Base-by-base conservation (phyloP, 331 rosid genomes). In the Phaseolus coccineus region DNA sequence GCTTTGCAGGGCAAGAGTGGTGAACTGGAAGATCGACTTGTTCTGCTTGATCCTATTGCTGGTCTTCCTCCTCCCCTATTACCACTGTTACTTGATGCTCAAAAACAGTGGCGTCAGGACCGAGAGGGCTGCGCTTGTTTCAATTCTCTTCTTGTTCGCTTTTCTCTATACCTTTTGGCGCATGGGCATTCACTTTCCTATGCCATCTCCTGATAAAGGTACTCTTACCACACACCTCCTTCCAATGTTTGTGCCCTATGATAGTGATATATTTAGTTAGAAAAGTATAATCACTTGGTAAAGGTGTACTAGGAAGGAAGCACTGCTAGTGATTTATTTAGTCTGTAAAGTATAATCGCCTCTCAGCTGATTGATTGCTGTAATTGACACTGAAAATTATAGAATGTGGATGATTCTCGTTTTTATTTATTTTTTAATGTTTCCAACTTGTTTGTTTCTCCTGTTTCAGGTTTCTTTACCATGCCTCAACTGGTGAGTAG, bases 121-220 rank as follows among this genome's bases (percentile, higher is more conserved):
- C 63, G 93, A 92, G 57, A 88, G 98, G 71, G 98, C 99, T 81
- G 90, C 94, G 25, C 87, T 90, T 71, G 99, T 93, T 27, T 93
- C 98, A 30, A 50, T 81, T 73, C 67, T 93, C 69, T 95, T 95
- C 84, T 78, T 95, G 85, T 70, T 93, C 46, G 97, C 94, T 8
- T 95, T 93, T 85, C 97, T 95, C 35, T 95, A 93, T 69, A 96
- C 85, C 4, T 95, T 95, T 79, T 93, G 99, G 99, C 91, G 98
- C 3, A 93, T 93, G 97, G 99, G 99, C 16, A 89, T 95, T 86
- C 99, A 95, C 88, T 95, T 95, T 74, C 99, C 99, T 0, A 95
- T 91, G 99, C 99, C 99, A 28, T 91, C 97, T 0, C 97, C 97
- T 51, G 93, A 91, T 66, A 93, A 87, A 81, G 99, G 96, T 88